Base-by-base conservation (phyloP, 495 filamentous ascomycete genomes). In the Thermothielavioides terrestris region DNA sequence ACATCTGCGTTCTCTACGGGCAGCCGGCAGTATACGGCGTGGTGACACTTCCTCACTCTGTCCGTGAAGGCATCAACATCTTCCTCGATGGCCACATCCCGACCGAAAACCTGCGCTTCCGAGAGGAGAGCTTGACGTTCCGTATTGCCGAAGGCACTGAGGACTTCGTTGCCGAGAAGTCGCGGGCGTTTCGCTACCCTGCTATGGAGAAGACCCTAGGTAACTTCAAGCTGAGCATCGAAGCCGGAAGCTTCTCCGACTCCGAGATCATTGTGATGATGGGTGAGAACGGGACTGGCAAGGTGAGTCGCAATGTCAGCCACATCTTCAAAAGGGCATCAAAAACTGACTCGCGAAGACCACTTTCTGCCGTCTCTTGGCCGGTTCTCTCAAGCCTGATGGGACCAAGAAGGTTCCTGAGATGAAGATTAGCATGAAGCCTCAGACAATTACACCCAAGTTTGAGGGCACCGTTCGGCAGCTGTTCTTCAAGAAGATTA, bases 251-350 rank as follows among this genome's bases (percentile, higher is more conserved):
- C 44, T 98, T 98, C 68, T 96, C 92, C 5, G 90, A 98, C 61
- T 97, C 92, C 3, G 92, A 98, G 58, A 98, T 98, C 56, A 78
- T 98, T 38, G 92, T 98, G 62, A 94, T 97, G 89, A 97, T 98
- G 92, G 92, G 92, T 50, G 94, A 97, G 71, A 97, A 94, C 66
- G 89, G 88, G 65, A 94, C 89, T 40, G 65, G 60, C 37, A 62
- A 64, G 52, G 55, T 52, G 41, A 47, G 40, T 49, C 2, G 43
- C 5, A 41, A 0, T n/a, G n/a, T n/a, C 28, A 17, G 22, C 23
- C 25, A 38, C 12, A 15, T 20, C 9, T 39, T 9, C 8, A 1
- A 82, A 88, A 87, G 84, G 85, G 85, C 52, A 81, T 87, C 68
- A 87, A 92, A 62, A 86, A 86, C 50, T 54, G 36, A 69, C 94